A percentile compares a stretch with the other conserved stretches of the same genome.
Evolutionary conservation across 345 rosid species (phyloP).

Genomic region (Boechera stricta): DNA sequence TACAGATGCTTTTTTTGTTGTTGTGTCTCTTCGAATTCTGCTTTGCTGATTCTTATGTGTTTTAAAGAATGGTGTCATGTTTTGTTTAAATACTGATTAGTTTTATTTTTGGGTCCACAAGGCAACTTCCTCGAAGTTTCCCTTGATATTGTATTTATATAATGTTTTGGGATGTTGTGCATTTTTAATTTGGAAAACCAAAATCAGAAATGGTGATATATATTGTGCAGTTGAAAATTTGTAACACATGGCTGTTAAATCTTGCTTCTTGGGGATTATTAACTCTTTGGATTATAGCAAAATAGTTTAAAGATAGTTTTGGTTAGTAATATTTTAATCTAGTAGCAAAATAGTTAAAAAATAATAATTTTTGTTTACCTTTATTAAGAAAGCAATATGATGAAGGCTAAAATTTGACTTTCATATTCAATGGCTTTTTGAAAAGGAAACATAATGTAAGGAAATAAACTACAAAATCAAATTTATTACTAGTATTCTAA

Average conservation of each 20-base stretch:
- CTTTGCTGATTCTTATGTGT: background rate
- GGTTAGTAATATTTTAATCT: conserved; percentile 4
- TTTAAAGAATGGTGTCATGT: background rate
- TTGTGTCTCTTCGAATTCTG: background rate
- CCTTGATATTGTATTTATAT: background rate
- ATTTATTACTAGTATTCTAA: background rate
- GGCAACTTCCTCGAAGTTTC: conserved; percentile 45
- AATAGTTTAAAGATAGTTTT: background rate
- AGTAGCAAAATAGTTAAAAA: background rate
- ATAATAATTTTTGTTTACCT: background rate
- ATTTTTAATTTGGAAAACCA: background rate
- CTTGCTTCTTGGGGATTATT: background rate
- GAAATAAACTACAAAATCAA: background rate
- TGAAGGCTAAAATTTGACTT: background rate
- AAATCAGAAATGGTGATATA: background rate
- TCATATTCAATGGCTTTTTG: background rate
- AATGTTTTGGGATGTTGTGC: conserved; percentile 8
- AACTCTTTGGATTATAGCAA: background rate
- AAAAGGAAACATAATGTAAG: background rate
- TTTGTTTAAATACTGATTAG: background rate
- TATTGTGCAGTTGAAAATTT: background rate
- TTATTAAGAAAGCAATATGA: background rate
- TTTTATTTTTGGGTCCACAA: conserved; percentile 19
- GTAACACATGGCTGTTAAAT: conserved; percentile 30
- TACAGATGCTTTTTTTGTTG: conserved; percentile 1